Evolutionary conservation across 257 asterid species (phyloP), one percentile per base, ranked within the genome.

Genomic region (Ballota nigra): DNA sequence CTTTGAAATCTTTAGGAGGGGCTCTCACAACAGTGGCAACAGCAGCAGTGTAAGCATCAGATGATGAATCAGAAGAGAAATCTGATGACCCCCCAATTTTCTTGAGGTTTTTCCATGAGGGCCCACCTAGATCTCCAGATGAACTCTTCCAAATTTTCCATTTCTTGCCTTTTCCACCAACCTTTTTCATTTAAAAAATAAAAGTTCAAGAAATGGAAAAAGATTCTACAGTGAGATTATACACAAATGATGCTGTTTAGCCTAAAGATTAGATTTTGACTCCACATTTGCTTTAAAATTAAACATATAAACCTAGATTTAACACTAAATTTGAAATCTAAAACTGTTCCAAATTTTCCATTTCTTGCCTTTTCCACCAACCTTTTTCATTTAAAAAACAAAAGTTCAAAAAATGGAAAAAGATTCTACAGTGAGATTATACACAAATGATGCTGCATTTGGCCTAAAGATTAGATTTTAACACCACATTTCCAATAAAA

Each of bases 11-110:
- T 58, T 88, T 91, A 6, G 97, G 96, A 74, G 87, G 91, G 61
- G 97, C 97, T 66, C 97, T 82, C 5, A 89, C 96, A n/a, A 94
- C 96, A 59, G 96, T 77, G 19, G 96, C 96, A 33, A 89, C 88
- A 18, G 99, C 96, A 63, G 97, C 97, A 63, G 40, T 77, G 75
- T 67, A 94, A 61, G 96, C 96, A 43, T 86, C 89, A 4, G 89
- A 78, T 6, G 87, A 80, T 47, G 88, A 79, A 75, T 87, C 92
- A 22, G 85, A 82, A 22, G 86, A 84, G 40, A 81, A 68, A 73
- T 87, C 96, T 26, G 90, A 79, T 9, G 20, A 43, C 6, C 67
- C 77, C 29, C 72, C 75, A 65, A 58, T 78, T 75, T 77, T 84
- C 81, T 83, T 88, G 56, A 80, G 70, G 29, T 84, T 86, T 76